Base-by-base conservation (phyloP, 345 rosid genomes). In the Ceriops tagal region DNA sequence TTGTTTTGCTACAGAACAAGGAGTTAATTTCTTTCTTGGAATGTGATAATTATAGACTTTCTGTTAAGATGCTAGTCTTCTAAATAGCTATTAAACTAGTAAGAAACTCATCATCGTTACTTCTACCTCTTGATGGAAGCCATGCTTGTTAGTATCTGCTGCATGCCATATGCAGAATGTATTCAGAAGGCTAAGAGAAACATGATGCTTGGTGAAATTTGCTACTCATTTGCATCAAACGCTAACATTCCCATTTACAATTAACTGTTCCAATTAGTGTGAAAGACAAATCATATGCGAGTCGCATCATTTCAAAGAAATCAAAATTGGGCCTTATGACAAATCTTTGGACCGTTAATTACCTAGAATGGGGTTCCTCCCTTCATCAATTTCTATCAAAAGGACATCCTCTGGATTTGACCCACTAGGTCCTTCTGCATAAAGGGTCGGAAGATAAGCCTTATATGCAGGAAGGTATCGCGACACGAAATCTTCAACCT, bases 401-500 rank as follows among this genome's bases (percentile, higher is more conserved):
- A 92, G 86, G 6, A 86, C 81, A 69, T 79, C 81, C 26, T 86
- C 80, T 0, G 87, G 91, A 74, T 84, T 85, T 4, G 98, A 92
- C 6, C 98, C 97, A 0, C 65, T 90, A 15, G 99, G 99, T 73
- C 99, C 99, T 85, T 92, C 91, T 0, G 88, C 65, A 63, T 95
- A 92, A 6, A 95, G 88, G 21, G 87, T 83, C 1, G 96, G 91
- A 21, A 92, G 96, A 75, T 95, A 92, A 26, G 99, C 97, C 21
- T 87, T 81, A 78, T 92, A 95, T 4, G 98, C 99, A 0, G 98
- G 98, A 53, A 90, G 76, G 74, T 92, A 92, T 4, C 98, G 82
- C 1, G 97, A 95, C 71, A 95, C 99, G 71, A 95, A 95, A 82
- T 95, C 99, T 68, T 72, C 72, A 59, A 95, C 99, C 99, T 95